phyloP scores from a whole-genome alignment of 176 grass and related monocot genomes.

The Carex pumila region DNA sequence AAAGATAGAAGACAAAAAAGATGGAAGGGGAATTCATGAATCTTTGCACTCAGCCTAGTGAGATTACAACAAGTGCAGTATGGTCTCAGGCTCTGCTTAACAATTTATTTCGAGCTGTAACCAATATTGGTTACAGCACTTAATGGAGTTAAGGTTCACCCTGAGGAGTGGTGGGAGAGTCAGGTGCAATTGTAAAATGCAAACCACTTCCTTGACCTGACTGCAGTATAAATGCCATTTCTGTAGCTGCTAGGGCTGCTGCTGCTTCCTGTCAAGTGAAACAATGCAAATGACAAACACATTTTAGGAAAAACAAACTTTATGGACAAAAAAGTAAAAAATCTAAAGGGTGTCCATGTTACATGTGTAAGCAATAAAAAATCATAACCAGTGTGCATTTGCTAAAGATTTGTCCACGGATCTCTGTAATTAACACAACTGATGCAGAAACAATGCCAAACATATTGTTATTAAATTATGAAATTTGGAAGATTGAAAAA shows the following conservation, averaged over 20 bases:
- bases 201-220: slow-evolving; percentile 70
- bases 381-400: background rate
- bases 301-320: background rate
- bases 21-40: slow-evolving; percentile 4
- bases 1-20: slow-evolving; percentile 7
- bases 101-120: slow-evolving; percentile 26
- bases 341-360: background rate
- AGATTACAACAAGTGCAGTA: slow-evolving; percentile 9
- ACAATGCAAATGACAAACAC: background rate
- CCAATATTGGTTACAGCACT: slow-evolving; percentile 17
- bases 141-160: slow-evolving; percentile 55
- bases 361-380: background rate
- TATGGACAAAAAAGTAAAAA: background rate
- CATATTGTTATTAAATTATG: background rate
- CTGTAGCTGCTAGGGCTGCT: slow-evolving; percentile 66
- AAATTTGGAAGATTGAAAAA: background rate
- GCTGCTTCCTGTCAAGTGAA: slow-evolving; percentile 48
- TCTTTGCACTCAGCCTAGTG: slow-evolving; percentile 34
- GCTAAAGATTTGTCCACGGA: background rate
- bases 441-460: background rate
- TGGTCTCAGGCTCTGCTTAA: slow-evolving; percentile 13
- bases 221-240: slow-evolving; percentile 91
- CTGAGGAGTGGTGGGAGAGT: slow-evolving; percentile 75
- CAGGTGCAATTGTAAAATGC: slow-evolving; percentile 80
- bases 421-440: background rate